Evolutionary conservation across 176 grass and related monocot species (phyloP), one percentile per base, ranked within the genome.

Genomic region (Chloris gayana): DNA sequence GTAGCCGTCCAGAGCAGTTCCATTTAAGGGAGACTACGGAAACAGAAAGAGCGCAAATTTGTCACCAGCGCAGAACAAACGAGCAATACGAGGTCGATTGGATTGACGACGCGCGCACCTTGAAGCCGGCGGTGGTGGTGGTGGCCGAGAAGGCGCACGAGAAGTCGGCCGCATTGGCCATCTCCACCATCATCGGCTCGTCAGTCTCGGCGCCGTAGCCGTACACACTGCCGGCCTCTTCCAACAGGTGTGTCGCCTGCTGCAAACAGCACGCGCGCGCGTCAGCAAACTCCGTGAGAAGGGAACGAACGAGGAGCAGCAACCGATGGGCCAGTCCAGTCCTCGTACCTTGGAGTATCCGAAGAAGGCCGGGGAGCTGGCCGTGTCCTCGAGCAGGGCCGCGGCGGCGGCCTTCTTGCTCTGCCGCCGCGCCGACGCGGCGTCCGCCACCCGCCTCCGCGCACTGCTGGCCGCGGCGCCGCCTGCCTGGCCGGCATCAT

Each of bases 371-470:
- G 92, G 88, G 49, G 97, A 99, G 85, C 97, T 99, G 13, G 97
- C 97, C 15, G 97, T 99, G 79, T 99, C 97, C 73, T 99, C 97
- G 46, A 99, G 84, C 67, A 89, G 89, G 15, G 81, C 73, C 18
- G 80, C 79, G 58, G 42, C 51, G 46, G 22, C 60, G 3, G 41
- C 56, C 75, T 50, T 75, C 68, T 85, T 81, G 62, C 80, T 34
- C 61, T 87, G 82, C 42, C 88, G 73, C 50, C 78, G 67, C 3
- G 84, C 81, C 14, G 78, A 74, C 4, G 84, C 64, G 6, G 85
- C 58, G 68, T 64, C 51, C 64, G 59, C 79, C 75, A 14, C 53
- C 45, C 24, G 71, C 75, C 87, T 88, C n/a, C n/a, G n/a, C n/a
- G 63, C 73, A 3, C 78, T 78, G 39, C 87, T 87, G 47, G 19